Evolutionary conservation across 2,329 filamentous ascomycete genomes (phyloP).

Genomic region (Fusarium aywerte): DNA sequence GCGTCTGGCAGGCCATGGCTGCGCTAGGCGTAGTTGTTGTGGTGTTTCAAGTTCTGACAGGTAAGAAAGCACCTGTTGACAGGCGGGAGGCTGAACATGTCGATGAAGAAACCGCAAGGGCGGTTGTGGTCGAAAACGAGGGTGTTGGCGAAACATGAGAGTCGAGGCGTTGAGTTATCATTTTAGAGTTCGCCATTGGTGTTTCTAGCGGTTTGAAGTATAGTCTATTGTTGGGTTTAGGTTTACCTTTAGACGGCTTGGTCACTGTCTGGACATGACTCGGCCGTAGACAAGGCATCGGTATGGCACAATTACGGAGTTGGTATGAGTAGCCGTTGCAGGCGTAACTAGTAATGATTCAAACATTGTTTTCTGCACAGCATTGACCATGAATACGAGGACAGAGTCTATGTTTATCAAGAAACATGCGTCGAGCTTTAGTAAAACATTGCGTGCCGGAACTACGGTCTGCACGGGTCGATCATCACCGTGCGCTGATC

Average conservation of each 20-base stretch:
- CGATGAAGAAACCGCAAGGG: constrained; percentile 47
- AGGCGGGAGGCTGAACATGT: constrained; percentile 54
- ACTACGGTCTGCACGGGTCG: background rate
- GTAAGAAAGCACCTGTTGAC: constrained; percentile 64
- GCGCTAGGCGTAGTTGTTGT: constrained; percentile 57
- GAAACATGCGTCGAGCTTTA: constrained; percentile 5
- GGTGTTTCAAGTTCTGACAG: constrained; percentile 61
- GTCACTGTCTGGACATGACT: constrained; percentile 8
- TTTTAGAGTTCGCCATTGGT: background rate
- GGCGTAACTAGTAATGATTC: background rate
- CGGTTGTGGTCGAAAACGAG: constrained; percentile 45
- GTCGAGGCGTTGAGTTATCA: constrained; percentile 9
- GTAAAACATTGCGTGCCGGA: constrained; percentile 5
- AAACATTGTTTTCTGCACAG: constrained; percentile 10
- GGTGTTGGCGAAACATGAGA: constrained; percentile 47
- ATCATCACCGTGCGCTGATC: constrained; percentile 3
- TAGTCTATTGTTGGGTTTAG: constrained; percentile 6
- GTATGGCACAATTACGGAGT: background rate
- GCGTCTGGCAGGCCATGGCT: constrained; percentile 61
- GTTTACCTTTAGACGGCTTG: background rate
- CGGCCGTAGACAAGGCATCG: background rate
- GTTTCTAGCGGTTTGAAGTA: background rate
- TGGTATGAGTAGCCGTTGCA: constrained; percentile 7
- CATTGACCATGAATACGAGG: background rate
- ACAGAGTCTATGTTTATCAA: background rate